Evolutionary conservation across 2,329 filamentous ascomycete genomes (phyloP), one percentile per base, ranked within the genome.

Genomic region (Fusarium musae): DNA sequence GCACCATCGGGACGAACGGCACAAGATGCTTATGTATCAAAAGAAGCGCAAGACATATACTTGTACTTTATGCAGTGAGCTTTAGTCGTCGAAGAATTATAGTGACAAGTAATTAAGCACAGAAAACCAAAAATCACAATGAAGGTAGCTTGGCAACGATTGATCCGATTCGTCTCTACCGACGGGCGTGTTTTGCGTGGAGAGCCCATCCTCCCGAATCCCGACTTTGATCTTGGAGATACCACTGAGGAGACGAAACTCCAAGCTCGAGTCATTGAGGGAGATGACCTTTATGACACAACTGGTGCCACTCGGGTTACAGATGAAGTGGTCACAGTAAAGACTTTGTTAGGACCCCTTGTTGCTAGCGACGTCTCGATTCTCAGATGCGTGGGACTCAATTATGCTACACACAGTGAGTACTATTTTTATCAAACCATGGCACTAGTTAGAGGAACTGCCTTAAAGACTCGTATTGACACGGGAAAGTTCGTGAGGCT

Each of bases 311-410:
- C 88, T 0, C 80, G 78, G 21, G 84, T 90, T 3, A 88, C 87
- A 0, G 85, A 89, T 28, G 86, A 90, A 72, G 78, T 87, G 15
- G 88, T 85, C 5, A 84, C 83, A 0, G 88, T 91, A 11, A 86
- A 88, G 75, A 82, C 80, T 58, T 77, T 91, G 1, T 82, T 91
- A 0, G 86, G 87, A 0, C 89, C 88, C 0, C 77, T 91, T 37
- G 82, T 84, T 0, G 79, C 78, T 15, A 78, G 80, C 5, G 87
- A 90, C 57, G 86, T 90, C 1, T 86, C 88, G 0, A 88, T 90
- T 47, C 75, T 91, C 7, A 80, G 88, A 26, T 91, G 89, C 71
- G 85, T 90, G 17, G 89, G 89, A 0, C 76, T 91, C 34, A 91
- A 91, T 74, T 91, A 90, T 73, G 84, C 85, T 43, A 89, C 87